Conservation (phyloP, 768 basidiomycete genomes). For the Favolaschia claudopus region DNA sequence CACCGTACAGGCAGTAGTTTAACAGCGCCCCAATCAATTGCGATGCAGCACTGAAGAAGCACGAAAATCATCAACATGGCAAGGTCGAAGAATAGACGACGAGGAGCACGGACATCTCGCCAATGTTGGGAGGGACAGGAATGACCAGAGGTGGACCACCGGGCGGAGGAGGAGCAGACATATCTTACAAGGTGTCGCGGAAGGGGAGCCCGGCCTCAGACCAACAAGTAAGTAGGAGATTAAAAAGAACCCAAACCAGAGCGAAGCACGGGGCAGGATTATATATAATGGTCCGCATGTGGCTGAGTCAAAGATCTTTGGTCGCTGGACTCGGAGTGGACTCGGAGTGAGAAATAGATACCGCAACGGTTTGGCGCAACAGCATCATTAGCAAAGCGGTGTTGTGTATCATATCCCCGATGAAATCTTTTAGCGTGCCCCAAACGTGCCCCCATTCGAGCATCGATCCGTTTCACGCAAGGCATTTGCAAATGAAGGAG, state of each 20-base stretch:
- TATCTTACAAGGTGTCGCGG: slow-evolving; percentile 9
- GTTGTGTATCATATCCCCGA: no score
- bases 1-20: slow-evolving; percentile 18
- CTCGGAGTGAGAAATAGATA: no score
- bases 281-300: no score
- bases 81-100: background rate
- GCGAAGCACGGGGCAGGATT: background rate
- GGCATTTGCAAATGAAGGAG: no score
- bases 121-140: slow-evolving; percentile 19
- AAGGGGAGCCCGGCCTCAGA: slow-evolving; percentile 7
- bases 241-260: slow-evolving; percentile 2
- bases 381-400: no score
- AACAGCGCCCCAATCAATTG: slow-evolving; percentile 19
- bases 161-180: slow-evolving; percentile 6
- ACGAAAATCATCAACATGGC: background rate
- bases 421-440: no score
- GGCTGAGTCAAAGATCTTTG: no score
- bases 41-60: slow-evolving; percentile 9
- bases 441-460: no score
- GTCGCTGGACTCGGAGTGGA: no score
- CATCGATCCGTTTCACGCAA: no score
- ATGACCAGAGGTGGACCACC: background rate
- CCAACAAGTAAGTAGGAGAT: background rate
- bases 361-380: no score
- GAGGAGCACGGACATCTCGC: slow-evolving; percentile 4